phyloP scores from a whole-genome alignment of 2,329 filamentous ascomycete genomes.

The Cladorrhinum sp. region DNA sequence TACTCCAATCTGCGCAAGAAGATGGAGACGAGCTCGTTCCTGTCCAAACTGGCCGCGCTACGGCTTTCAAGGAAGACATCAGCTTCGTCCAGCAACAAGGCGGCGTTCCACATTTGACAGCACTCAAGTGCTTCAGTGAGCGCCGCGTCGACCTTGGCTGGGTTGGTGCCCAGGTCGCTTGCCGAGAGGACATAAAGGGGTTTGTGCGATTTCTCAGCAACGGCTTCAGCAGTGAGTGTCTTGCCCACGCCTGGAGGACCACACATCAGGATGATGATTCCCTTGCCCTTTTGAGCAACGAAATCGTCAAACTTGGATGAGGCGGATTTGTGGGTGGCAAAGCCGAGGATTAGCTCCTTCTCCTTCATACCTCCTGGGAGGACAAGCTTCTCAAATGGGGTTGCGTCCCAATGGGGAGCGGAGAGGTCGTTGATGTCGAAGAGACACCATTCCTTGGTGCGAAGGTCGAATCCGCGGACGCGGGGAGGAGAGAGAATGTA shows the following conservation, averaged over 20 bases:
- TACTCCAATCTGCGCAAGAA: conserved; percentile 30
- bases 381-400: conserved; percentile 8
- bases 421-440: conserved; percentile 7
- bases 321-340: conserved; percentile 1
- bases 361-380: neutral
- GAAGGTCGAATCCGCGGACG: conserved; percentile 3
- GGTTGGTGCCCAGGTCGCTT: conserved; percentile 15
- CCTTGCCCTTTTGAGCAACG: conserved; percentile 34
- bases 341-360: conserved; percentile 8
- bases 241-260: conserved; percentile 29
- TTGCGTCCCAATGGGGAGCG: neutral
- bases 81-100: conserved; percentile 28
- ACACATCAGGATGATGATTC: conserved; percentile 22
- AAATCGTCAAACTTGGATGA: conserved; percentile 24
- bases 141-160: conserved; percentile 18
- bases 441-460: conserved; percentile 10
- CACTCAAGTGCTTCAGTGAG: conserved; percentile 17
- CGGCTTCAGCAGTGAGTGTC: conserved; percentile 24
- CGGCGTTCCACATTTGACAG: conserved; percentile 18
- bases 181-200: conserved; percentile 25
- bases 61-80: conserved; percentile 30
- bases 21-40: conserved; percentile 28
- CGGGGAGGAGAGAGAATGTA: conserved; percentile 7
- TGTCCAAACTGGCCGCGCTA: conserved; percentile 18
- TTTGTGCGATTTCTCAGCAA: conserved; percentile 24